These are phyloP conservation scores for Carpinus fangiana DNA, from an alignment of 306 rosid genomes.

Conservation along the genomic window DNA sequence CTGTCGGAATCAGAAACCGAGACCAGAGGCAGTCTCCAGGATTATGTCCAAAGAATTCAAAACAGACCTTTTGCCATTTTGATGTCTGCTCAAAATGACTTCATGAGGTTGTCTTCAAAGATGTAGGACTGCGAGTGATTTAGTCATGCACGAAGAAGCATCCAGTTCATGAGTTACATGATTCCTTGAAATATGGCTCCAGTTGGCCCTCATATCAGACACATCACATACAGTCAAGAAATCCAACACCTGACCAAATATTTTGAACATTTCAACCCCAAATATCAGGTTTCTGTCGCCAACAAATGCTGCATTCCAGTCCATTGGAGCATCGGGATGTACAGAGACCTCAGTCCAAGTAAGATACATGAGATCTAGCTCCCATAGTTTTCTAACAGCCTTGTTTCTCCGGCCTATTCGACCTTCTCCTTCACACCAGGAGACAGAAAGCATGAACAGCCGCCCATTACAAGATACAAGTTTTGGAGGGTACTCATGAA, in stretches of 20 bases:
- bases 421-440: slow-evolving; percentile 99
- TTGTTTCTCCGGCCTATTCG: slow-evolving; percentile 90
- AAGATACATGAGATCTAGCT: slow-evolving; percentile 79
- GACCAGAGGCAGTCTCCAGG: slow-evolving; percentile 39
- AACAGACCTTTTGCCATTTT: slow-evolving; percentile 23
- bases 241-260: slow-evolving; percentile 94
- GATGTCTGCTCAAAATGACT: slow-evolving; percentile 26
- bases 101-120: slow-evolving; percentile 50
- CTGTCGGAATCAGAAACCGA: slow-evolving; percentile 24
- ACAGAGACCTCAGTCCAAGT: slow-evolving; percentile 83
- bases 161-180: slow-evolving; percentile 81
- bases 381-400: slow-evolving; percentile 97
- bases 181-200: slow-evolving; percentile 88
- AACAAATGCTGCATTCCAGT: slow-evolving; percentile 91
- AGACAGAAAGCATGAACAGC: slow-evolving; percentile 80
- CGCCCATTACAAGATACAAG: slow-evolving; percentile 73
- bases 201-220: slow-evolving; percentile 55
- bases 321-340: slow-evolving; percentile 99
- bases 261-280: slow-evolving; percentile 97
- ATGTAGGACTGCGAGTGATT: slow-evolving; percentile 81
- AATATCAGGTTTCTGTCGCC: slow-evolving; percentile 76
- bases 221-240: slow-evolving; percentile 86
- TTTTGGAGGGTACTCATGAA: slow-evolving; percentile 87
- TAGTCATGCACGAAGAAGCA: slow-evolving; percentile 89
- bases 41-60: slow-evolving; percentile 39